Percentiles rank a stretch among this genome's conserved stretches.
These are phyloP conservation scores for Pichia inconspicua DNA, from an alignment of 1,139 yeast species.

Conservation along the genomic window DNA sequence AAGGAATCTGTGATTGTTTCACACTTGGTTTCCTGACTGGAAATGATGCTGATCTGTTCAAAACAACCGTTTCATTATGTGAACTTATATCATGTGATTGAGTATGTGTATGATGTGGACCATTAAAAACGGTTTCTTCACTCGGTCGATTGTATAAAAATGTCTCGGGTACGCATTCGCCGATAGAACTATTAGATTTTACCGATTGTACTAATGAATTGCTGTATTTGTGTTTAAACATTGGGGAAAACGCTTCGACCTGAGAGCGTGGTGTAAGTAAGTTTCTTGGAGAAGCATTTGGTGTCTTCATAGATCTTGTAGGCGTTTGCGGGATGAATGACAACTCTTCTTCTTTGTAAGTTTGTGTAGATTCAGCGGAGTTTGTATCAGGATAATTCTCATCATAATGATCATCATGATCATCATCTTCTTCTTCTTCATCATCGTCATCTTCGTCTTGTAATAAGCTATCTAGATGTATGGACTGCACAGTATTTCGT, in stretches of 20 bases:
- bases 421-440: constrained; percentile 2
- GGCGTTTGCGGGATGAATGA: constrained; percentile 12
- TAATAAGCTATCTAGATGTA: constrained; percentile 13
- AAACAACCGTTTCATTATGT: background rate
- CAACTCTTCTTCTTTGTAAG: background rate
- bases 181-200: constrained; percentile 5
- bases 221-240: background rate
- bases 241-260: background rate
- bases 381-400: background rate
- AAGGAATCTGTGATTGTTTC: constrained; percentile 8
- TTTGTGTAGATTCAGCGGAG: background rate
- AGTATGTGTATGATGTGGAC: constrained; percentile 9
- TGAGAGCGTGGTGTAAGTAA: background rate
- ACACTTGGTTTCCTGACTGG: constrained; percentile 9
- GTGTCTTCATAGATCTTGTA: constrained; percentile 10
- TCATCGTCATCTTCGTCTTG: constrained; percentile 8
- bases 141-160: constrained; percentile 1
- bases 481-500: constrained; percentile 12
- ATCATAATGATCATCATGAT: too few species aligned
- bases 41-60: constrained; percentile 13
- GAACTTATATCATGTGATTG: constrained; percentile 3
- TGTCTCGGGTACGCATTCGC: constrained; percentile 2
- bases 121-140: constrained; percentile 2
- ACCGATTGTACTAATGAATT: constrained; percentile 4
- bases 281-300: constrained; percentile 11